Percentiles rank a stretch among this genome's conserved stretches.
Evolutionary conservation across 495 filamentous ascomycete species (phyloP).

Genomic region (Margaritispora aquatica): DNA sequence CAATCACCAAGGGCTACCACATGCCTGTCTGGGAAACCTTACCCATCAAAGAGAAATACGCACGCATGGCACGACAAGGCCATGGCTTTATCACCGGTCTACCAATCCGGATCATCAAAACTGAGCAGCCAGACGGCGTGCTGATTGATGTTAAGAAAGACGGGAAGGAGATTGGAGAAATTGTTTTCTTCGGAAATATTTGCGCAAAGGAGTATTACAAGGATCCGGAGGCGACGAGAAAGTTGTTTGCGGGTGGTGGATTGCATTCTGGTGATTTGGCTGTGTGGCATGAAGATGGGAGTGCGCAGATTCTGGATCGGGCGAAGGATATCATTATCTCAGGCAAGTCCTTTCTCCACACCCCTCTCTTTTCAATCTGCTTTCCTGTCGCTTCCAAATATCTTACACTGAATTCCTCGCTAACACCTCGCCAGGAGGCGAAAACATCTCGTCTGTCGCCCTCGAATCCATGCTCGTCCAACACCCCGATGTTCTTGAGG

Average conservation of each 20-base stretch:
- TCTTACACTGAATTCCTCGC: not conserved
- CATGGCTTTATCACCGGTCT: constrained; percentile 86
- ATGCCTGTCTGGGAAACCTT: constrained; percentile 76
- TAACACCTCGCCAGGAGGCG: constrained; percentile 56
- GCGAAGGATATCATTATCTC: constrained; percentile 98
- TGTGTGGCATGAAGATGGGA: constrained; percentile 84
- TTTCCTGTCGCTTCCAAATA: not conserved
- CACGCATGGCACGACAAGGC: constrained; percentile 80
- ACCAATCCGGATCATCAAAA: constrained; percentile 76
- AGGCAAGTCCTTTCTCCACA: constrained; percentile 46
- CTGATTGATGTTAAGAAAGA: constrained; percentile 72
- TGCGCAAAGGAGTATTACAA: constrained; percentile 90
- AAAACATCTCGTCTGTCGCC: constrained; percentile 93
- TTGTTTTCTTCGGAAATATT: constrained; percentile 87
- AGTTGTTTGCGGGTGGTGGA: constrained; percentile 82
- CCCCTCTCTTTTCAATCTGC: not conserved
- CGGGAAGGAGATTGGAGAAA: constrained; percentile 89
- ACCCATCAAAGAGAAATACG: constrained; percentile 65
- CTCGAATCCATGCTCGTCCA: constrained; percentile 88
- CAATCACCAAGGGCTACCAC: constrained; percentile 88
- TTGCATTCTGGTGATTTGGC: constrained; percentile 88
- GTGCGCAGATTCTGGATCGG: constrained; percentile 86
- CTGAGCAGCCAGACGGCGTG: constrained; percentile 57
- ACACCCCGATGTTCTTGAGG: constrained; percentile 86
- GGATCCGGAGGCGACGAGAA: constrained; percentile 77